A percentile compares a stretch with the other conserved stretches of the same genome.
Evolutionary conservation across 768 basidiomycete genomes (phyloP).

Genomic region (Leccinum obscurum): DNA sequence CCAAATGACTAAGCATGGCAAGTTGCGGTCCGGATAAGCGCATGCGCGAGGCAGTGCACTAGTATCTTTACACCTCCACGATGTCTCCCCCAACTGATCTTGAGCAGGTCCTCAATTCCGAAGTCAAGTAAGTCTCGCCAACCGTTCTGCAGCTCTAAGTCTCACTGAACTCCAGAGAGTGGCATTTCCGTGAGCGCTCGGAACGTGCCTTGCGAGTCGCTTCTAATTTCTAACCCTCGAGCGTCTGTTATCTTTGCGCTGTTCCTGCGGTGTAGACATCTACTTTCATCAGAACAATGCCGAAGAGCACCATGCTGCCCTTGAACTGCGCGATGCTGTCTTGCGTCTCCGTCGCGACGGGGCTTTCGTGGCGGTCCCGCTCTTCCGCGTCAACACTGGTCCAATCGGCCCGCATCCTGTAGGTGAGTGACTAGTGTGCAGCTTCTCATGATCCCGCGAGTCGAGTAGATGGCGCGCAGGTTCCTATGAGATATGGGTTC

Average conservation of each 20-base stretch:
- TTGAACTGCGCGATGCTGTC: slow-evolving; percentile 70
- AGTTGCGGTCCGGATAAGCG: too few species aligned
- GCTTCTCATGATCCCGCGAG: not conserved
- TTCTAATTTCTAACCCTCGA: slow-evolving; percentile 5
- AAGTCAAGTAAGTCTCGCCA: slow-evolving; percentile 55
- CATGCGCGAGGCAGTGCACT: too few species aligned
- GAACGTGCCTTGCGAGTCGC: not conserved
- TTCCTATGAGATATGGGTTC: slow-evolving; percentile 82
- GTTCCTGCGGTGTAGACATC: slow-evolving; percentile 51
- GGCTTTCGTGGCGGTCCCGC: slow-evolving; percentile 77
- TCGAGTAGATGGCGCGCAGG: slow-evolving; percentile 40
- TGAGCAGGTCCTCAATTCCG: slow-evolving; percentile 54
- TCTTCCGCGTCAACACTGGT: slow-evolving; percentile 65
- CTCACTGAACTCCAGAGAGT: slow-evolving; percentile 48
- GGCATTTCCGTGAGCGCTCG: slow-evolving; percentile 68
- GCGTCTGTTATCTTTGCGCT: not conserved
- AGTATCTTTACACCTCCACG: too few species aligned
- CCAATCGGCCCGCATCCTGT: slow-evolving; percentile 78
- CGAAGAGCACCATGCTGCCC: slow-evolving; percentile 60
- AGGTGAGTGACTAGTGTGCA: slow-evolving; percentile 42
- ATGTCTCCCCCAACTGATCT: slow-evolving; percentile 49
- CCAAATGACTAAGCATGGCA: too few species aligned
- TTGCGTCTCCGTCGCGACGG: slow-evolving; percentile 70
- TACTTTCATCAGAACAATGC: slow-evolving; percentile 74
- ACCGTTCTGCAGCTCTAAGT: not conserved